These are phyloP conservation scores for Syzygium oleosum DNA, from an alignment of 345 rosid genomes.

Conservation along the genomic window DNA sequence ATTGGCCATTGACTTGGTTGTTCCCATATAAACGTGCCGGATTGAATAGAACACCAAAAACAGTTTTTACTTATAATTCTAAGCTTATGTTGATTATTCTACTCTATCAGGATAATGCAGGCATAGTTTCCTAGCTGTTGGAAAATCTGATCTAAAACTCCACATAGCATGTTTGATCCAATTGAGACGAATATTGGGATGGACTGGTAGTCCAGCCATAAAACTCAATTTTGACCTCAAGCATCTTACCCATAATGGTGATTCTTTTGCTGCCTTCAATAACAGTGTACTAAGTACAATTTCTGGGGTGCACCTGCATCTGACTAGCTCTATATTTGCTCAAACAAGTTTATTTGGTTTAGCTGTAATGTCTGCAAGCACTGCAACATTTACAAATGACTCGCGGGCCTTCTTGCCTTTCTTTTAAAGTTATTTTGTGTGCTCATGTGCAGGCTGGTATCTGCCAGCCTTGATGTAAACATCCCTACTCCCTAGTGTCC, in stretches of 20 bases:
- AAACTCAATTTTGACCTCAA: conserved; percentile 90
- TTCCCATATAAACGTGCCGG: not conserved
- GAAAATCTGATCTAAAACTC: conserved; percentile 93
- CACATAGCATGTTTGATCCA: conserved; percentile 81
- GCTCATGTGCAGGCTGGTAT: not conserved
- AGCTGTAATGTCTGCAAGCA: conserved; percentile 96
- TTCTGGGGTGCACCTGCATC: conserved; percentile 84
- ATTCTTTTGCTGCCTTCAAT: conserved; percentile 90
- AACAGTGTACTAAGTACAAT: conserved; percentile 82
- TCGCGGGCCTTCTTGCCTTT: conserved; percentile 35
- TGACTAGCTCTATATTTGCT: conserved; percentile 68
- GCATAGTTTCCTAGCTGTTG: conserved; percentile 94
- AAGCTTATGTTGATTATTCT: not conserved
- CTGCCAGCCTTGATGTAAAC: not conserved
- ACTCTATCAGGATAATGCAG: conserved; percentile 20
- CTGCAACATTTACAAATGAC: conserved; percentile 88
- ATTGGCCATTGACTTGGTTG: not conserved
- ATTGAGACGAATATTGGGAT: conserved; percentile 92
- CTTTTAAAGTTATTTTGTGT: not conserved
- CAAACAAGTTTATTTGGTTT: conserved; percentile 87
- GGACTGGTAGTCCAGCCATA: conserved; percentile 68
- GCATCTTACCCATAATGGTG: conserved; percentile 82
- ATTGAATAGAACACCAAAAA: not conserved
- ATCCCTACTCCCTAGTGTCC: not conserved
- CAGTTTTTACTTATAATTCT: not conserved